Percentiles rank a stretch among this genome's conserved stretches.
Evolutionary conservation across 176 grass and related monocot genomes (phyloP).

Genomic region (Aegilops umbellulata): DNA sequence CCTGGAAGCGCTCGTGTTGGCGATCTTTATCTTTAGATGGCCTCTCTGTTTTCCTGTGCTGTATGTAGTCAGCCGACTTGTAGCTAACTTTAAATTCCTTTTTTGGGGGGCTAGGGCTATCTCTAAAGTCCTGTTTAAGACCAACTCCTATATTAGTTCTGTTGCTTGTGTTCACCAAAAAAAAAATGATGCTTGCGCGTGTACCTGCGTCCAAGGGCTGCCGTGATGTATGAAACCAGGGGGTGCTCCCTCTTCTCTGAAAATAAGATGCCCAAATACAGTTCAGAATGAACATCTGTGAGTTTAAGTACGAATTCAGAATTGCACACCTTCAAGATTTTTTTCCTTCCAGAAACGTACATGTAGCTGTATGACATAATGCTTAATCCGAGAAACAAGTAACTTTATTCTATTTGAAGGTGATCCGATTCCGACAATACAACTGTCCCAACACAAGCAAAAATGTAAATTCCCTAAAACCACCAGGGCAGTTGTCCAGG

Average conservation of each 20-base stretch:
- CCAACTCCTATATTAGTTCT: too few species aligned
- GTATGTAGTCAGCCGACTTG: not conserved
- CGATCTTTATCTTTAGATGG: not conserved
- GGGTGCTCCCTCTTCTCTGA: too few species aligned
- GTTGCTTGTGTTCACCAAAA: too few species aligned
- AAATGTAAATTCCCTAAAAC: conserved; percentile 10
- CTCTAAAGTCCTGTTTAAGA: too few species aligned
- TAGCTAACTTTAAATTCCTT: too few species aligned
- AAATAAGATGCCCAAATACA: too few species aligned
- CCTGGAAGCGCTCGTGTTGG: too few species aligned
- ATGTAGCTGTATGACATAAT: not conserved
- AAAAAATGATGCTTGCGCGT: too few species aligned
- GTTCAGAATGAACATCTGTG: not conserved
- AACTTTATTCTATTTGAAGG: conserved; percentile 40
- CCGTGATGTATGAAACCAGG: too few species aligned
- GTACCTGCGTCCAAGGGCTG: not conserved
- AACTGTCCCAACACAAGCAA: conserved; percentile 14
- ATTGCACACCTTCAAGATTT: not conserved
- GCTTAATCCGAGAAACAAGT: not conserved
- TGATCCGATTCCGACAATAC: conserved; percentile 23
- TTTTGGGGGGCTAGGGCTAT: too few species aligned
- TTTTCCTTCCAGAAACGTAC: not conserved
- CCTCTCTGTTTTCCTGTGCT: not conserved
- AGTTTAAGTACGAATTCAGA: not conserved
- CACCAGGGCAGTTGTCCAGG: not conserved